These are phyloP conservation scores for Didymella pomorum DNA, from an alignment of 2,329 filamentous ascomycete genomes.

Conservation along the genomic window DNA sequence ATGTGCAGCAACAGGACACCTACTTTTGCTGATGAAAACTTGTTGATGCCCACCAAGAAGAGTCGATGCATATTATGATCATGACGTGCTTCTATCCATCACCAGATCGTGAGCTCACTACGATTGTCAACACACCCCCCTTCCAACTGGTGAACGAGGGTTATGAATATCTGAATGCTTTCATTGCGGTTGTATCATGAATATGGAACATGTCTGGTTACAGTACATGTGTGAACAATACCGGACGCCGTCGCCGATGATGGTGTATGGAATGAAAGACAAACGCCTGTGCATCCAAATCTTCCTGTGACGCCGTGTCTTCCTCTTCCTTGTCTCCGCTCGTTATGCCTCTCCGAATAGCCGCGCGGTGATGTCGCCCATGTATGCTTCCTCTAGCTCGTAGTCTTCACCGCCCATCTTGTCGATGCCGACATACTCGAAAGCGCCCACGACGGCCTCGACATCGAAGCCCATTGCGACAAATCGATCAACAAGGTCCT, in stretches of 20 bases:
- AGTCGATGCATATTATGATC: no score
- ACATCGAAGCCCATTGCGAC: constrained; percentile 91
- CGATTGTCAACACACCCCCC: no score
- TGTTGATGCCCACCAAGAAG: no score
- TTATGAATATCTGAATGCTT: no score
- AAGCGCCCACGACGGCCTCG: constrained; percentile 84
- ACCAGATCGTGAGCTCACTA: no score
- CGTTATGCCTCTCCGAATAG: constrained; percentile 75
- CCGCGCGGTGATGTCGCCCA: constrained; percentile 87
- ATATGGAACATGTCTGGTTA: constrained; percentile 9
- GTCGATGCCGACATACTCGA: constrained; percentile 82
- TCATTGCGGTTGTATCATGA: neutral
- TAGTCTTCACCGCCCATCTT: constrained; percentile 80
- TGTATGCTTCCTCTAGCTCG: constrained; percentile 85
- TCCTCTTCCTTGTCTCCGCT: neutral
- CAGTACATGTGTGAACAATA: constrained; percentile 17
- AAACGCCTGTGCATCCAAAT: constrained; percentile 21
- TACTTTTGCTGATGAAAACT: no score
- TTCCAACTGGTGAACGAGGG: no score
- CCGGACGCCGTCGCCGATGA: constrained; percentile 26
- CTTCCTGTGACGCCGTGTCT: neutral
- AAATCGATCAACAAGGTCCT: constrained; percentile 82
- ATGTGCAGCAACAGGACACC: neutral
- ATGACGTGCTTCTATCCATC: no score
- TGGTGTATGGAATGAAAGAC: constrained; percentile 19